Evolutionary conservation across 495 filamentous ascomycete species (phyloP).

Genomic region (Thozetella sp.): DNA sequence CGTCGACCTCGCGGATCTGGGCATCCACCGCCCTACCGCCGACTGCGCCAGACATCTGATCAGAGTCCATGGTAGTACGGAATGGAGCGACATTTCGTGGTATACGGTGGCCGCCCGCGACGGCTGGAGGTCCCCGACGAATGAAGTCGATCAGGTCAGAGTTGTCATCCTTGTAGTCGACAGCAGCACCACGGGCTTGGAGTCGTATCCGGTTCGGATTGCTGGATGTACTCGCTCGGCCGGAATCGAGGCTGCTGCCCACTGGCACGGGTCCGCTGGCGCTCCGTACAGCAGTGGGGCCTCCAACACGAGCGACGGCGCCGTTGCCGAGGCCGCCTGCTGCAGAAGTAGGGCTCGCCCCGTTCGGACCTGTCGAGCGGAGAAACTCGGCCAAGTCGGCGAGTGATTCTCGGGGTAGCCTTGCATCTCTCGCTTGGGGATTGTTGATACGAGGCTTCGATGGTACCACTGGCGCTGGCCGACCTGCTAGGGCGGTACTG

Average conservation of each 20-base stretch:
- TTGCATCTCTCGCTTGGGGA: conserved; percentile 67
- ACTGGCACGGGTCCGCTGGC: conserved; percentile 16
- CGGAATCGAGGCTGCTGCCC: conserved; percentile 26
- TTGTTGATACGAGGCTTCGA: conserved; percentile 32
- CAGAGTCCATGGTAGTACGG: conserved; percentile 82
- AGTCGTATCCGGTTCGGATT: conserved; percentile 45
- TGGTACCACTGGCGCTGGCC: conserved; percentile 23
- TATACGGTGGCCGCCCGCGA: conserved; percentile 61
- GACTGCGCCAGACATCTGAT: conserved; percentile 62
- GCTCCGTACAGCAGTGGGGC: conserved; percentile 18
- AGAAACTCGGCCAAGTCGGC: conserved; percentile 86
- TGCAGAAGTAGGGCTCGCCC: conserved; percentile 23
- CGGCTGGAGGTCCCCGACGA: conserved; percentile 71
- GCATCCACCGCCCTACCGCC: conserved; percentile 54
- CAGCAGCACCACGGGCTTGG: conserved; percentile 72
- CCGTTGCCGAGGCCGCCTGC: too few relatives aligned
- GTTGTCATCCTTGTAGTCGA: conserved; percentile 62
- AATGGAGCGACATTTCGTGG: conserved; percentile 86
- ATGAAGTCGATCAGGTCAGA: conserved; percentile 95
- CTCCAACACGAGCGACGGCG: conserved; percentile 5
- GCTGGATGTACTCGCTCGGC: conserved; percentile 25
- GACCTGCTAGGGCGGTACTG: conserved; percentile 21
- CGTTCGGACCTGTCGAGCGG: conserved; percentile 73
- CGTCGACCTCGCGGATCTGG: conserved; percentile 38
- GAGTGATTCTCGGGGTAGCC: conserved; percentile 62